Evolutionary conservation across 73 alveolate species (phyloP).

Genomic region (Blepharisma japonicum): DNA sequence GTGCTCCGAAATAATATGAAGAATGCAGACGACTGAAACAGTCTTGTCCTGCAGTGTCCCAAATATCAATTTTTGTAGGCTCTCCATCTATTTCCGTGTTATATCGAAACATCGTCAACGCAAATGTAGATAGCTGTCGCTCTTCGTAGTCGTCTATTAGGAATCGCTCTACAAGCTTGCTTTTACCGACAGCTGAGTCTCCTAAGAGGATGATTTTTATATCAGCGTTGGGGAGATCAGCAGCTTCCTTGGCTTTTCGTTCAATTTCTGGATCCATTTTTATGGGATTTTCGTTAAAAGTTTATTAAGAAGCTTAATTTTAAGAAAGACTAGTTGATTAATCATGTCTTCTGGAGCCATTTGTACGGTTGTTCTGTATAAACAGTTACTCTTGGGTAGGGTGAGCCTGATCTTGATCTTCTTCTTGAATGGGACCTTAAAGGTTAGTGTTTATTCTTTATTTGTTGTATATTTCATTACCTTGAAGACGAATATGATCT

Average conservation of each 20-base stretch:
- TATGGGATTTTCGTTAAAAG: no score
- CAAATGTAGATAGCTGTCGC: slow-evolving; percentile 28
- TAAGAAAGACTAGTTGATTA: no score
- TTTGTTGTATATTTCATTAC: not conserved
- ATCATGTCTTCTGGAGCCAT: no score
- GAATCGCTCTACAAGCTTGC: slow-evolving; percentile 60
- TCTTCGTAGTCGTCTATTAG: slow-evolving; percentile 52
- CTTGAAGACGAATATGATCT: slow-evolving; percentile 22
- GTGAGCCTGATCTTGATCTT: not conserved
- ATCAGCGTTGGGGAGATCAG: slow-evolving; percentile 65
- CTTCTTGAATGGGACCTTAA: slow-evolving; percentile 12
- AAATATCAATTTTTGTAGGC: slow-evolving; percentile 43
- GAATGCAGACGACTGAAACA: slow-evolving; percentile 79
- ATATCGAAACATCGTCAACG: slow-evolving; percentile 55
- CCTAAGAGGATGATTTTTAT: slow-evolving; percentile 73
- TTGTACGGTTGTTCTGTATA: no score
- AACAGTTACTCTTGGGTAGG: no score
- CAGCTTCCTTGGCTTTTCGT: slow-evolving; percentile 37
- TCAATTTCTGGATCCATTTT: not conserved
- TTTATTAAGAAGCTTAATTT: no score
- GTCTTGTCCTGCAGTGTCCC: slow-evolving; percentile 92
- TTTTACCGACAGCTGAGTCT: slow-evolving; percentile 89
- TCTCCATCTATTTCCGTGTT: slow-evolving; percentile 56
- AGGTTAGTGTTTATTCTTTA: slow-evolving; percentile 8
- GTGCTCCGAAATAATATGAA: slow-evolving; percentile 76